Evolutionary conservation across 2,329 filamentous ascomycete genomes (phyloP), one percentile per base, ranked within the genome.

Genomic region (Cytospora mali): DNA sequence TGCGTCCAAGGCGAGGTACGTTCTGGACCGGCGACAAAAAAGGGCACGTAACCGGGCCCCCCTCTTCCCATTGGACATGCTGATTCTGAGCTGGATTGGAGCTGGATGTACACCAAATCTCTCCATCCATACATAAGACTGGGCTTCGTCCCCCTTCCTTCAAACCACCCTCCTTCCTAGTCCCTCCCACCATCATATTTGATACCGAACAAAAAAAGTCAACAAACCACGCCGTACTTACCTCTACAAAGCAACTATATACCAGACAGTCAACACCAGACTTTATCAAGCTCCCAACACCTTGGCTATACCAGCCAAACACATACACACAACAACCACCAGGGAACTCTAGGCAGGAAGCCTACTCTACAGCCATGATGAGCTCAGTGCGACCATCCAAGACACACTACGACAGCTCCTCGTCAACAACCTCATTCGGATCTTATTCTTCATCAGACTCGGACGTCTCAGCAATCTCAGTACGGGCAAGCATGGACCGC

Each of bases 401-500:
- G 66, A 71, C 71, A 25, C 72, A 75, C 65, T 79, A 75, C 70
- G 70, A 71, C 62, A 76, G 74, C 72, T 71, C 74, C 9, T 77
- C 77, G 18, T 79, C 77, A 16, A 65, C 74, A 1, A 76, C 76
- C 1, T 70, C 72, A 2, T 62, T 51, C 23, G 60, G 60, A 21
- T 66, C 64, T 27, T 71, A 69, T 64, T 71, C 67, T 9, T 75
- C 77, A 0, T 77, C 77, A 65, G 78, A 78, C 69, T 79, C 79
- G 46, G 77, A 79, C 64, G 66, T 75, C 54, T 79, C 80, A 11
- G 75, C 75, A 13, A 71, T 75, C 25, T 75, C 74, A 31, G 61
- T 64, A 67, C 73, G 77, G 67, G 70, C 74, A 74, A 81, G 77
- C 73, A 83, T 85, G 81, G 82, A 84, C 66, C 73, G 75, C 52